Conservation (phyloP, 129 eudicot genomes). For the Lactuca sativa region DNA sequence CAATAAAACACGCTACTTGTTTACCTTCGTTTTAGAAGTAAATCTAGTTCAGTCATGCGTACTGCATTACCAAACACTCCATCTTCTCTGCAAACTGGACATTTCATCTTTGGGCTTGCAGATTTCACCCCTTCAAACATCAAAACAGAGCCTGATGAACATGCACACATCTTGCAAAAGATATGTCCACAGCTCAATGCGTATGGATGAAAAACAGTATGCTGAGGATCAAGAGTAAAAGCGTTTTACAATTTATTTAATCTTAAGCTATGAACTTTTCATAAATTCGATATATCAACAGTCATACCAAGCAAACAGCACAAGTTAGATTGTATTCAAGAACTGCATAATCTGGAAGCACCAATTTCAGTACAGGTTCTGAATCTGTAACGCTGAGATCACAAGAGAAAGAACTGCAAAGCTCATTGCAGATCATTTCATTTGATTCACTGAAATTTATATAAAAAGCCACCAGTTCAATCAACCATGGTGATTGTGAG, state of each 20-base stretch:
- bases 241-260: too few relatives aligned
- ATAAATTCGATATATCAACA: not conserved
- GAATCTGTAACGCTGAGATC: slow-evolving; percentile 30
- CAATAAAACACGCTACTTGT: not conserved
- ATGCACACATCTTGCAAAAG: slow-evolving; percentile 64
- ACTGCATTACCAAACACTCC: slow-evolving; percentile 56
- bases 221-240: slow-evolving; percentile 31
- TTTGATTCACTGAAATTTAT: slow-evolving; percentile 40
- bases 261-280: too few relatives aligned
- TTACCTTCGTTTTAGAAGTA: slow-evolving; percentile 52
- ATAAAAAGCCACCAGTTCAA: slow-evolving; percentile 62
- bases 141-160: slow-evolving; percentile 57
- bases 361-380: slow-evolving; percentile 43
- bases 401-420: slow-evolving; percentile 37
- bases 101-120: slow-evolving; percentile 47
- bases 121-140: slow-evolving; percentile 52
- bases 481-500: slow-evolving; percentile 61
- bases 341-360: slow-evolving; percentile 41
- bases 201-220: slow-evolving; percentile 49
- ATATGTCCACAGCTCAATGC: slow-evolving; percentile 67
- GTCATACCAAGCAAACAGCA: slow-evolving; percentile 61
- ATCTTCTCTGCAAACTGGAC: slow-evolving; percentile 69
- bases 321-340: slow-evolving; percentile 58
- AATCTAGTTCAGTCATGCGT: slow-evolving; percentile 49
- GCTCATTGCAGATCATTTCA: slow-evolving; percentile 18